These are phyloP conservation scores for Boechera stricta DNA, from an alignment of 345 rosid genomes.

Conservation along the genomic window DNA sequence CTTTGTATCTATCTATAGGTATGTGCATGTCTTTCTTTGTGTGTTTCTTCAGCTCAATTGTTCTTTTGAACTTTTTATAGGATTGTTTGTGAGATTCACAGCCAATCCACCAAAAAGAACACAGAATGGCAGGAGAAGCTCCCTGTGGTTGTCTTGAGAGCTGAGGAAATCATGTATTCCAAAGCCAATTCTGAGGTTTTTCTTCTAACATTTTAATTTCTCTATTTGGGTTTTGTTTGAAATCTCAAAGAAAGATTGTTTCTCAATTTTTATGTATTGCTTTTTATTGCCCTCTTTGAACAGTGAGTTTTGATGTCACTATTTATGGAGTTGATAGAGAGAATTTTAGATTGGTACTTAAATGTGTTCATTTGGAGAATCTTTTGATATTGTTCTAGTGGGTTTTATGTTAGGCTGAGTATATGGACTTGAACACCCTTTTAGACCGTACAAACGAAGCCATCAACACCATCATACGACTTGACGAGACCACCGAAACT, in stretches of 20 bases:
- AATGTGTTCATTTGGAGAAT: conserved; percentile 10
- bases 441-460: conserved; percentile 92
- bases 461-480: conserved; percentile 81
- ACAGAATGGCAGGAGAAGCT: conserved; percentile 95
- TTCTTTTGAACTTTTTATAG: conserved; percentile 46
- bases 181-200: conserved; percentile 96
- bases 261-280: neutral
- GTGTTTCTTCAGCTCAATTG: conserved; percentile 14
- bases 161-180: conserved; percentile 98
- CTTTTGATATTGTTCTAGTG: neutral
- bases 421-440: conserved; percentile 66
- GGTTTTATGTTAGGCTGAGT: conserved; percentile 64
- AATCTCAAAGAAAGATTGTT: conserved; percentile 12
- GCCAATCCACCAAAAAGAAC: conserved; percentile 73
- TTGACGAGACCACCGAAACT: conserved; percentile 82
- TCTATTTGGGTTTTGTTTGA: conserved; percentile 2
- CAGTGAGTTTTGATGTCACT: conserved; percentile 23
- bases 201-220: conserved; percentile 13
- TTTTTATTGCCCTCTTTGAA: conserved; percentile 32
- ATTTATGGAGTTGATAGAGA: neutral
- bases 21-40: conserved; percentile 25
- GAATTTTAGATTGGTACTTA: neutral
- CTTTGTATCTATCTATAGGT: conserved; percentile 34
- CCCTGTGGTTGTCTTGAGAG: conserved; percentile 75
- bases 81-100: conserved; percentile 72